phyloP scores from a whole-genome alignment of 106 monocot species.

The Amphibolis antarctica region DNA sequence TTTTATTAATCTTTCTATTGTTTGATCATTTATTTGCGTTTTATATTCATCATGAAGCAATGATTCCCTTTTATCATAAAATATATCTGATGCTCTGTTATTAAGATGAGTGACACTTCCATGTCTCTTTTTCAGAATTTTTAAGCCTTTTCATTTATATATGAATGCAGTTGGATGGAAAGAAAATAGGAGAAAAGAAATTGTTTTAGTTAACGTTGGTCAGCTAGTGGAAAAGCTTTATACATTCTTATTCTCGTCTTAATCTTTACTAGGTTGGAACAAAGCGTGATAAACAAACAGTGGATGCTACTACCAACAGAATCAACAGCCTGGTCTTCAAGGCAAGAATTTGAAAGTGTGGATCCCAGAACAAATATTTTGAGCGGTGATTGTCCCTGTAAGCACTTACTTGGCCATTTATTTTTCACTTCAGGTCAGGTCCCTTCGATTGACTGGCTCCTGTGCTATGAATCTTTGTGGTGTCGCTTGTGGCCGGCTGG shows the following conservation, averaged over 20 bases:
- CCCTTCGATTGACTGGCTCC: conserved; percentile 66
- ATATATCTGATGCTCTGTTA: too few relatives aligned
- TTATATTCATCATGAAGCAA: not conserved
- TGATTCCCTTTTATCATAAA: too few relatives aligned
- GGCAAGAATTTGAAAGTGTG: conserved; percentile 27
- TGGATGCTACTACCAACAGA: conserved; percentile 73
- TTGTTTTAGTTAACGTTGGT: too few relatives aligned
- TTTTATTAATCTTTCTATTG: not conserved
- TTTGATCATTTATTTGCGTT: not conserved
- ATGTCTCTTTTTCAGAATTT: too few relatives aligned
- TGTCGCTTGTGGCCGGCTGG: conserved; percentile 89
- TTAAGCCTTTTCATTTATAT: too few relatives aligned
- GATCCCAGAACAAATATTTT: not conserved
- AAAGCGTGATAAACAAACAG: conserved; percentile 55
- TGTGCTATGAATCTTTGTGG: conserved; percentile 81
- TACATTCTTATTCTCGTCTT: too few relatives aligned
- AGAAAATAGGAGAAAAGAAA: too few relatives aligned
- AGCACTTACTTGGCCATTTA: not conserved
- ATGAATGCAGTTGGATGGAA: too few relatives aligned
- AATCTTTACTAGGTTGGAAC: conserved; percentile 58
- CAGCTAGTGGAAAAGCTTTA: too few relatives aligned
- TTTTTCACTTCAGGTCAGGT: conserved; percentile 36
- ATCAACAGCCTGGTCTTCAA: conserved; percentile 77
- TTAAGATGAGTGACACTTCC: not conserved
- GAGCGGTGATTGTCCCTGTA: too few relatives aligned